Conservation (phyloP, 805 yeast species). For the Myxozyma nipponensis region DNA sequence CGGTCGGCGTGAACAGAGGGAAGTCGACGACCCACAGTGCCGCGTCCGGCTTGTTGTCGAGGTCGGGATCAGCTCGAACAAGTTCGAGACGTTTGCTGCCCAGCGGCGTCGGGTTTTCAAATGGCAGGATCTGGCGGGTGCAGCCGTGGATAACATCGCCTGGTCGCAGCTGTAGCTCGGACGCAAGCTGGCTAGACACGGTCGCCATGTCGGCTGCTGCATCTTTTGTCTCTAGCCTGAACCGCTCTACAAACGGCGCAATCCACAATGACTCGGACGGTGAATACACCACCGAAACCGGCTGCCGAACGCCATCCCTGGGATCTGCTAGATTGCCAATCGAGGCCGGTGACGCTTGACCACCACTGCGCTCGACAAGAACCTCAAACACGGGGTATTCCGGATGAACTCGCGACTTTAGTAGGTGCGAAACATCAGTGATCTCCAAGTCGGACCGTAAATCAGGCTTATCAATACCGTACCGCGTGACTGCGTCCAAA, state of each 20-base stretch:
- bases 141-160: slow-evolving; percentile 79
- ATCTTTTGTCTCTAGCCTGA: slow-evolving; percentile 1
- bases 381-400: slow-evolving; percentile 72
- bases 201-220: background rate
- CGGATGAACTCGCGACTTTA: slow-evolving; percentile 38
- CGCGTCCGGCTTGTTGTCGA: background rate
- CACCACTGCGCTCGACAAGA: slow-evolving; percentile 48
- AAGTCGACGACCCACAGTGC: slow-evolving; percentile 79
- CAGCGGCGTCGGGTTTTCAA: slow-evolving; percentile 93
- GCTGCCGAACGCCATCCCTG: slow-evolving; percentile 52
- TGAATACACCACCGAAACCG: slow-evolving; percentile 48
- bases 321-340: background rate
- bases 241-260: background rate
- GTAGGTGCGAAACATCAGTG: slow-evolving; percentile 44
- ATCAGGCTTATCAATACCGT: slow-evolving; percentile 95
- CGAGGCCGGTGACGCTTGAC: background rate
- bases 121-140: slow-evolving; percentile 65
- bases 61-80: slow-evolving; percentile 37
- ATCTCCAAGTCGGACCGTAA: slow-evolving; percentile 54
- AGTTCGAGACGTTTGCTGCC: slow-evolving; percentile 81
- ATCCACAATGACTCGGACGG: slow-evolving; percentile 35
- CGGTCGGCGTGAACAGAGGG: slow-evolving; percentile 83
- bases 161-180: slow-evolving; percentile 39
- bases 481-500: slow-evolving; percentile 60
- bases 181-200: slow-evolving; percentile 1